Evolutionary conservation across 805 yeast genomes (phyloP).

Genomic region (Pichia phayaonensis): DNA sequence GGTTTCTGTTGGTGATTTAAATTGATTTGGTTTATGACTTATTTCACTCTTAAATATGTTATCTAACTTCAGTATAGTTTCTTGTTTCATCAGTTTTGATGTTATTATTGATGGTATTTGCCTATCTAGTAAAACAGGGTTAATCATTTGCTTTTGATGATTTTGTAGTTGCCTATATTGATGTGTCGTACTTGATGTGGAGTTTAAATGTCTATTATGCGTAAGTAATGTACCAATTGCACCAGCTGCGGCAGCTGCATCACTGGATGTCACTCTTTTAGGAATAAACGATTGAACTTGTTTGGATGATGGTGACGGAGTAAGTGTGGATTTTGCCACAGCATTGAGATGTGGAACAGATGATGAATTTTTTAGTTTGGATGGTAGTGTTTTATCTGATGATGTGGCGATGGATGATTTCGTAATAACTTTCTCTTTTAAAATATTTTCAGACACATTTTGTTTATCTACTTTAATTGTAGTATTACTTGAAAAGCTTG

Average conservation of each 20-base stretch:
- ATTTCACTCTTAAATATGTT: conserved; percentile 29
- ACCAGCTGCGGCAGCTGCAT: conserved; percentile 30
- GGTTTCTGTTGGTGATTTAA: conserved; percentile 22
- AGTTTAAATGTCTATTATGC: conserved; percentile 19
- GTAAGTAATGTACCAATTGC: conserved; percentile 28
- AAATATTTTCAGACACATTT: background rate
- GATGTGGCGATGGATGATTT: background rate
- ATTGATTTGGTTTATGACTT: conserved; percentile 23
- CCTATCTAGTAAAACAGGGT: conserved; percentile 27
- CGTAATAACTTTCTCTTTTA: background rate
- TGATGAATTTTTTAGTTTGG: background rate
- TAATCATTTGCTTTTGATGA: conserved; percentile 26
- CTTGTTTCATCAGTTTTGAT: conserved; percentile 24
- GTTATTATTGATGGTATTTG: conserved; percentile 25
- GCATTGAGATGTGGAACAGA: background rate
- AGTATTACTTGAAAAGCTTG: background rate
- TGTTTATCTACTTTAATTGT: background rate
- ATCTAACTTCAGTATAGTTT: conserved; percentile 28
- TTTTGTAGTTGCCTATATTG: conserved; percentile 9
- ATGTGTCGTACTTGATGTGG: background rate
- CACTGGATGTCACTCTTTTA: conserved; percentile 22
- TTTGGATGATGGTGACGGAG: background rate
- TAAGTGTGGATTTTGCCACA: background rate
- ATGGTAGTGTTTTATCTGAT: too few species aligned
- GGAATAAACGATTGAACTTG: conserved; percentile 13